A percentile compares a stretch with the other conserved stretches of the same genome.
Conservation (phyloP, 345 rosid genomes). For the Kernera saxatilis region DNA sequence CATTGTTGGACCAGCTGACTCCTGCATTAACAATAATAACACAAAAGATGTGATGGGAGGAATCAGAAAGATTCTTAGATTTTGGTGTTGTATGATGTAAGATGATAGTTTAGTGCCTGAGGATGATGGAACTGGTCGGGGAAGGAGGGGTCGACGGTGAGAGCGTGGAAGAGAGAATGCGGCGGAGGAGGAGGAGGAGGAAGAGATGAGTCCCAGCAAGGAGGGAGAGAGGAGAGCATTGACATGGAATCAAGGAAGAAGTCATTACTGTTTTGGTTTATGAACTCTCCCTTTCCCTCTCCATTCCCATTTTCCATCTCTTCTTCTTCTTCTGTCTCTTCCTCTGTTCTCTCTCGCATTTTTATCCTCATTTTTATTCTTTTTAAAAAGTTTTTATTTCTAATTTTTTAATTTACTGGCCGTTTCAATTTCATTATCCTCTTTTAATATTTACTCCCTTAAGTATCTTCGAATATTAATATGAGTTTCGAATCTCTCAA, state of each 20-base stretch:
- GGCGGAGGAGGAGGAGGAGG: constrained; percentile 38
- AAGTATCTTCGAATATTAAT: neutral
- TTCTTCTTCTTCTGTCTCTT: neutral
- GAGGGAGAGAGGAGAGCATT: constrained; percentile 67
- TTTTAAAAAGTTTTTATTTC: neutral
- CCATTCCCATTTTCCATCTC: constrained; percentile 31
- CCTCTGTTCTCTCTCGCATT: constrained; percentile 15
- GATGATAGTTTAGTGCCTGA: constrained; percentile 30
- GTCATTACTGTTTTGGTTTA: constrained; percentile 40
- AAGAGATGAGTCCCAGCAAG: constrained; percentile 38
- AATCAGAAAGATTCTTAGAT: neutral
- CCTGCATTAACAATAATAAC: constrained; percentile 21
- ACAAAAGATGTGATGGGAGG: neutral
- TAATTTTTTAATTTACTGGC: constrained; percentile 8
- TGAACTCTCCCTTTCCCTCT: constrained; percentile 32
- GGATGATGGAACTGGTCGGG: constrained; percentile 64
- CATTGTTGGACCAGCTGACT: constrained; percentile 31
- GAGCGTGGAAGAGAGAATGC: constrained; percentile 38
- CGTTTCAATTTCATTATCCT: constrained; percentile 18
- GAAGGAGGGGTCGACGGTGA: constrained; percentile 42
- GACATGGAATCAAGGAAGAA: constrained; percentile 86
- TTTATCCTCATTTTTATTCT: constrained; percentile 13
- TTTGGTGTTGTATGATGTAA: neutral
- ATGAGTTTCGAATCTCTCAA: constrained; percentile 20
- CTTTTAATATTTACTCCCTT: neutral